Percentiles rank a stretch among this genome's conserved stretches.
phyloP scores from a whole-genome alignment of 768 basidiomycete species.

The Gloeophyllum trabeum region DNA sequence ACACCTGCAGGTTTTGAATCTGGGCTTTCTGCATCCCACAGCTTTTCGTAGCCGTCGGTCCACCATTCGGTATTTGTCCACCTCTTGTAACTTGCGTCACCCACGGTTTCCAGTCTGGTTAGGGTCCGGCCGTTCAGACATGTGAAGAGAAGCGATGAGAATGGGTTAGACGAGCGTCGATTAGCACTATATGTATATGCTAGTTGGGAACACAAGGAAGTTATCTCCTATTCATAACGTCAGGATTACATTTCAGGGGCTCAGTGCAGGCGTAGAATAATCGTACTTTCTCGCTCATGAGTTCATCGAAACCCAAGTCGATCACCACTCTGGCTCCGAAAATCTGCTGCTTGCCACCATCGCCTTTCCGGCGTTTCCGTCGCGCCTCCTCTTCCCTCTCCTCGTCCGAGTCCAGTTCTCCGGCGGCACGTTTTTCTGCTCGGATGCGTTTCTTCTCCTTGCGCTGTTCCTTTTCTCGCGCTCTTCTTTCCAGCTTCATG shows the following conservation, averaged over 20 bases:
- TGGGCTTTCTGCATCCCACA: slow-evolving; percentile 37
- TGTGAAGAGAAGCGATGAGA: slow-evolving; percentile 66
- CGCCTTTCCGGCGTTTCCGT: slow-evolving; percentile 17
- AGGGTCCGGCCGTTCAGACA: slow-evolving; percentile 67
- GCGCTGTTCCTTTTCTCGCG: slow-evolving; percentile 65
- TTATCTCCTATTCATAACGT: slow-evolving; percentile 57
- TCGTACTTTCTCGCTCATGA: slow-evolving; percentile 88
- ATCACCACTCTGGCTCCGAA: slow-evolving; percentile 59
- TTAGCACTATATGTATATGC: slow-evolving; percentile 89
- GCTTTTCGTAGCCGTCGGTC: slow-evolving; percentile 56
- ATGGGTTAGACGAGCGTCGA: slow-evolving; percentile 57
- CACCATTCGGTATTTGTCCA: slow-evolving; percentile 85
- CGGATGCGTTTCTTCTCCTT: slow-evolving; percentile 59
- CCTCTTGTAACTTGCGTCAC: slow-evolving; percentile 58
- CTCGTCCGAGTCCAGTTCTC: slow-evolving; percentile 44
- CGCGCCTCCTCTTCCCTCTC: slow-evolving; percentile 10
- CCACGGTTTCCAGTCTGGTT: slow-evolving; percentile 50
- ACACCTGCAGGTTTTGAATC: slow-evolving; percentile 4
- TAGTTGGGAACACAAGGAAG: slow-evolving; percentile 81
- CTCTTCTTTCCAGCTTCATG: slow-evolving; percentile 62
- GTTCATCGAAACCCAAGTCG: slow-evolving; percentile 87
- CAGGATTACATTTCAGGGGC: no score
- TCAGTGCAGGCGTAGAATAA: not conserved
- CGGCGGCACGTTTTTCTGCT: slow-evolving; percentile 50
- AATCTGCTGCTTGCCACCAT: slow-evolving; percentile 14